Conservation (phyloP, 2,329 filamentous ascomycete genomes). For the Colletotrichum orchidophilum region DNA sequence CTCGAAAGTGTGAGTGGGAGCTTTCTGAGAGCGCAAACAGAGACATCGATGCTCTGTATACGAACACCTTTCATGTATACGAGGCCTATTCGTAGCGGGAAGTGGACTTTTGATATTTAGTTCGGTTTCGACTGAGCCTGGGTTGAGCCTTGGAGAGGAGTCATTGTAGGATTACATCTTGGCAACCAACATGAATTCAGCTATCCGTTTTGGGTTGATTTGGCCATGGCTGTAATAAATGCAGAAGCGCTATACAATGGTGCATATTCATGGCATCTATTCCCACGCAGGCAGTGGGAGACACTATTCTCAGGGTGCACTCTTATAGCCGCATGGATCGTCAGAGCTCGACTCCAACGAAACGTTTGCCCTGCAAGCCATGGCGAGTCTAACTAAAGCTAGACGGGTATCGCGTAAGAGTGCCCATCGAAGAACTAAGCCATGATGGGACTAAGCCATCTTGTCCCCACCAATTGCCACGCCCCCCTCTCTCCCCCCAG, state of each 20-base stretch:
- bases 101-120: neutral
- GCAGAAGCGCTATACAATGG: too few species aligned
- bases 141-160: neutral
- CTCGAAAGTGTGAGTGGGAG: neutral
- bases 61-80: neutral
- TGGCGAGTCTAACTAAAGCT: neutral
- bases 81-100: neutral
- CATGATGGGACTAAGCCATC: neutral
- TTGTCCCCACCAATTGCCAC: neutral
- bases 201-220: too few species aligned
- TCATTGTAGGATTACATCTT: neutral
- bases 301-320: neutral
- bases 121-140: neutral
- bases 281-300: too few species aligned
- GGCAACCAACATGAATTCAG: too few species aligned
- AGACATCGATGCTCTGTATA: neutral
- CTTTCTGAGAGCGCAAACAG: neutral
- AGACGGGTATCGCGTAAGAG: neutral
- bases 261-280: too few species aligned
- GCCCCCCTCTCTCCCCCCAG: neutral
- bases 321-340: neutral
- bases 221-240: too few species aligned
- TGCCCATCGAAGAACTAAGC: neutral
- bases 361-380: neutral
- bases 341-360: neutral